Evolutionary conservation across 31 red algal genomes (phyloP), one percentile per base, ranked within the genome.

Genomic region (Endocladia muricata): DNA sequence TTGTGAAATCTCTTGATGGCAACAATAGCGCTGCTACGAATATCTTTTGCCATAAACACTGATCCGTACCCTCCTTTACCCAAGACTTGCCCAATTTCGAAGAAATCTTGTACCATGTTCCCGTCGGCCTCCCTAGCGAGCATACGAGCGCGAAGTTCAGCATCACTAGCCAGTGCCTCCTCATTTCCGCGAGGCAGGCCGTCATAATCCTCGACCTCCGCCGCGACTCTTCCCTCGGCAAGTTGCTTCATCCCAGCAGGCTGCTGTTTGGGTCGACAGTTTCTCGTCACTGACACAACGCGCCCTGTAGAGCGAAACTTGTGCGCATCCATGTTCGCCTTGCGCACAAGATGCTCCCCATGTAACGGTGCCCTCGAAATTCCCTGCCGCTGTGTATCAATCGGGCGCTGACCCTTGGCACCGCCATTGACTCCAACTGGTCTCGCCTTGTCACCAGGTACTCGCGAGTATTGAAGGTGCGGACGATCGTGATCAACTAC

Each of bases 1-100:
- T 86, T 89, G 40, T 95, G 93, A 70, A 95, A 95, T 51, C 80
- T 47, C 76, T 95, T 95, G 86, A 95, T 95, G 2, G 93, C 93
- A 11, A 95, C 93, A 11, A 95, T 74, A 36, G 86, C 86, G 6
- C 66, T 62, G 19, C 63, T 90, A 36, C 93, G 60, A 32, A 80
- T 33, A 39, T 95, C 82, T 28, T 86, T 84, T 0, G 93, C 93
- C 75, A 95, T 84, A 37, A 90, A 90, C 43, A 95, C 93, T n/a
- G 86, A 78, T 35, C 93, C 93, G 42, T 95, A 95, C 0, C 93
- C 93, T 33, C 93, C 93, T 52, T 84, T 84, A 17, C 93, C 93
- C 22, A 95, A 70, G 39, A 90, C 77, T 74, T 95, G 93, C 41
- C 93, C 93, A 73, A 95, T 86, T 77, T 95, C 93, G 73, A 95